Evolutionary conservation across 2,329 filamentous ascomycete genomes (phyloP).

Genomic region (Neonectria sp.): DNA sequence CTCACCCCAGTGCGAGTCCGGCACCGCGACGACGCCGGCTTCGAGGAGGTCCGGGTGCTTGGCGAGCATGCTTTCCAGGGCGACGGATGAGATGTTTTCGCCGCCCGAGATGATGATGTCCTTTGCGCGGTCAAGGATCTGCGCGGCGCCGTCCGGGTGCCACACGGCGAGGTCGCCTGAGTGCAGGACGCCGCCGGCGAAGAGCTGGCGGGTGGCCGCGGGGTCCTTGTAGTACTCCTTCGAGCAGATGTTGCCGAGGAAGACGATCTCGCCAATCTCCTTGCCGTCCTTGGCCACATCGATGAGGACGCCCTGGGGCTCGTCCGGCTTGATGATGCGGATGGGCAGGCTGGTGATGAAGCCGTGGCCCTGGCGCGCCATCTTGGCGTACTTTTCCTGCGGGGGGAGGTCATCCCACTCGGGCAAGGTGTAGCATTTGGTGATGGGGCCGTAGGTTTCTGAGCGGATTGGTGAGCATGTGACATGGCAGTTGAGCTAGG

Average conservation of each 20-base stretch:
- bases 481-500: background rate
- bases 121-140: conserved; percentile 95
- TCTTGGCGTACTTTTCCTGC: conserved; percentile 86
- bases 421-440: conserved; percentile 91
- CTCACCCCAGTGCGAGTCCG: conserved; percentile 95
- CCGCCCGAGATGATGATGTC: conserved; percentile 99
- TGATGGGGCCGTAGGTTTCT: conserved; percentile 96
- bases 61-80: conserved; percentile 90
- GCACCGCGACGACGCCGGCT: conserved; percentile 89
- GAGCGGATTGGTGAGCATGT: conserved; percentile 5
- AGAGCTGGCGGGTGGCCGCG: conserved; percentile 88
- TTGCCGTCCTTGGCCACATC: conserved; percentile 65
- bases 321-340: conserved; percentile 85
- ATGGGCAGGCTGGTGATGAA: conserved; percentile 87
- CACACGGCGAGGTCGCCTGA: conserved; percentile 94
- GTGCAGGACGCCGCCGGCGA: conserved; percentile 88
- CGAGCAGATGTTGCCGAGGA: conserved; percentile 91
- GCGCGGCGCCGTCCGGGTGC: conserved; percentile 90
- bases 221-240: conserved; percentile 94
- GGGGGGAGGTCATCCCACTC: conserved; percentile 82
- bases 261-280: conserved; percentile 77
- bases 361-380: conserved; percentile 95
- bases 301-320: conserved; percentile 70
- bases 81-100: conserved; percentile 96
- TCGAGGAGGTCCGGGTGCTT: conserved; percentile 93